Conservation (phyloP, 1,139 yeast genomes). For the Neolecta irregularis region DNA sequence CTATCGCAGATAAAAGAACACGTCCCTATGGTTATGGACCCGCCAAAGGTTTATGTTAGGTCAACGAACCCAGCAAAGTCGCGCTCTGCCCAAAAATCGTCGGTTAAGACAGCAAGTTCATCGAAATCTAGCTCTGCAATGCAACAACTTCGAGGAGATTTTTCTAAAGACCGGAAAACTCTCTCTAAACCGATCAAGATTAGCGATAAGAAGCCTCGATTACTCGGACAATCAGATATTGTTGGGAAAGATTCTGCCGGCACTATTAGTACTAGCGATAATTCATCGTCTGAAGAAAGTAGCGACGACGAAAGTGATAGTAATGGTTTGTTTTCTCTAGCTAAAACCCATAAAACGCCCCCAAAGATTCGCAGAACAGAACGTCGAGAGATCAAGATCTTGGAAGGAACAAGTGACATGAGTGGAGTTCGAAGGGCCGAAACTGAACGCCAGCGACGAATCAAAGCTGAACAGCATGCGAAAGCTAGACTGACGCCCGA, state of each 20-base stretch:
- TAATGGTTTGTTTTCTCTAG: conserved; percentile 19
- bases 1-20: no score
- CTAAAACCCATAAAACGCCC: conserved; percentile 6
- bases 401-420: conserved; percentile 10
- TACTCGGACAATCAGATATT: conserved; percentile 6
- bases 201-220: not conserved
- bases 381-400: conserved; percentile 8
- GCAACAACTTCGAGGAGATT: conserved; percentile 3
- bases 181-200: not conserved
- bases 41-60: no score
- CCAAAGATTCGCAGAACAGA: conserved; percentile 7
- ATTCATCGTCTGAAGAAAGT: conserved; percentile 3
- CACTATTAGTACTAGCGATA: conserved; percentile 7
- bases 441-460: conserved; percentile 29
- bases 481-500: conserved; percentile 65
- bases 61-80: no score
- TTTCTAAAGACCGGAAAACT: conserved; percentile 1
- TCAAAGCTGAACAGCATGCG: conserved; percentile 64
- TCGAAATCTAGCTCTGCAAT: no score
- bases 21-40: no score
- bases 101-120: no score
- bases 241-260: conserved; percentile 20
- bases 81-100: no score
- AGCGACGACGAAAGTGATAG: conserved; percentile 15
- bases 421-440: conserved; percentile 1